Conservation (phyloP, 257 asterid genomes). For the Oldenlandia corymbosa region DNA sequence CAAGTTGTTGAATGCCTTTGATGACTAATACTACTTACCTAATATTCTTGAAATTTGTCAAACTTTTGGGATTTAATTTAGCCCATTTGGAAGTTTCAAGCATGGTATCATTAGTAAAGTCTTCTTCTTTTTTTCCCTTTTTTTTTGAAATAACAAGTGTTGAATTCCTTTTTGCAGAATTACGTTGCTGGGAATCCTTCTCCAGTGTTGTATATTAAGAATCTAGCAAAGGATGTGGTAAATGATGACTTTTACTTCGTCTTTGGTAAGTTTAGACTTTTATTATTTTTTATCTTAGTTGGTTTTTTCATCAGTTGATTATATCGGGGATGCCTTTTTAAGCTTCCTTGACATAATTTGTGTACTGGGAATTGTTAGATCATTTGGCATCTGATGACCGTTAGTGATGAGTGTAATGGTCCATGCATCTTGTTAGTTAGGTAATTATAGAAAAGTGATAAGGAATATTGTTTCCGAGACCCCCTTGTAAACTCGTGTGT, state of each 20-base stretch:
- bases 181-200: conserved; percentile 82
- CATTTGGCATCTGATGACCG: background rate
- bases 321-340: background rate
- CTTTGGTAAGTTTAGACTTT: conserved; percentile 55
- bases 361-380: background rate
- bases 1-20: background rate
- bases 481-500: background rate
- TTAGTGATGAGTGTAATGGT: background rate
- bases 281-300: conserved; percentile 1
- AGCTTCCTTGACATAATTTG: background rate
- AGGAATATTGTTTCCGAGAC: background rate
- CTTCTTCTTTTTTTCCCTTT: too few species aligned
- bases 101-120: background rate
- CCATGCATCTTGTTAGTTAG: background rate
- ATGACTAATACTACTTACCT: background rate
- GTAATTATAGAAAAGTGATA: background rate
- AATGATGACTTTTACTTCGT: conserved; percentile 72
- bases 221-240: conserved; percentile 84
- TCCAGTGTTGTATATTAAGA: conserved; percentile 70
- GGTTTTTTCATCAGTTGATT: background rate
- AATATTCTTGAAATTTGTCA: background rate
- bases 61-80: background rate
- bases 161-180: conserved; percentile 46
- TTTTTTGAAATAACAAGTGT: too few species aligned
- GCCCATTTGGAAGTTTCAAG: background rate